Conservation (phyloP, 2,329 filamentous ascomycete genomes). For the Monosporascus sp. region DNA sequence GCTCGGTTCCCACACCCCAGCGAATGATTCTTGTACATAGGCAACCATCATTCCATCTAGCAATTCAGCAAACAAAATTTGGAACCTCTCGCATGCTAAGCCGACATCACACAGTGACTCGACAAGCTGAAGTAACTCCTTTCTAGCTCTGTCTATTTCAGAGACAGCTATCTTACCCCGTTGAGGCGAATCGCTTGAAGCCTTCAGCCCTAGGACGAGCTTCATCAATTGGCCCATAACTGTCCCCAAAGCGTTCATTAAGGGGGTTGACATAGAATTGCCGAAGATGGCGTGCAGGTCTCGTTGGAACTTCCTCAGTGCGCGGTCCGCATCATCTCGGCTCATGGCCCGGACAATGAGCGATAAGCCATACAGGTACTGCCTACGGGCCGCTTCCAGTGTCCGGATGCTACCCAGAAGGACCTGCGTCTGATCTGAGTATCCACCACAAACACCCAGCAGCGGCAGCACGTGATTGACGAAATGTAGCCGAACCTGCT, state of each 20-base stretch:
- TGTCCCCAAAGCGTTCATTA: constrained; percentile 48
- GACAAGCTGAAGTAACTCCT: constrained; percentile 51
- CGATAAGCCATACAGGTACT: constrained; percentile 51
- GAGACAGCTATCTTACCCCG: constrained; percentile 17
- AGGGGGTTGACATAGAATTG: constrained; percentile 52
- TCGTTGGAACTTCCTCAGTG: constrained; percentile 47
- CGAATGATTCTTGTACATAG: constrained; percentile 57
- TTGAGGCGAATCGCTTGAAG: constrained; percentile 1
- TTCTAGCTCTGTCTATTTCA: constrained; percentile 34
- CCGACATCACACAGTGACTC: constrained; percentile 59
- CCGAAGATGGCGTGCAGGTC: constrained; percentile 62
- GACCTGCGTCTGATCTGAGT: constrained; percentile 39
- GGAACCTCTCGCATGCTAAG: constrained; percentile 62
- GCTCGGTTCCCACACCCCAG: constrained; percentile 54
- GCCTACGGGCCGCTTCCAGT: constrained; percentile 53
- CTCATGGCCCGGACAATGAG: constrained; percentile 45
- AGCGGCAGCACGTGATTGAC: constrained; percentile 53
- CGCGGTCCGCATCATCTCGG: constrained; percentile 30
- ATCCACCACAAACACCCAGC: constrained; percentile 41
- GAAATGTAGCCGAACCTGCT: constrained; percentile 57
- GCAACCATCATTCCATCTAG: constrained; percentile 61
- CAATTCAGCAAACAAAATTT: constrained; percentile 66
- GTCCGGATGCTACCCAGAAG: constrained; percentile 49
- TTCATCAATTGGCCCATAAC: constrained; percentile 50
- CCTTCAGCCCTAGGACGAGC: constrained; percentile 38